Conservation (phyloP, 305 asterid genomes). For the Fraxinus sp. region DNA sequence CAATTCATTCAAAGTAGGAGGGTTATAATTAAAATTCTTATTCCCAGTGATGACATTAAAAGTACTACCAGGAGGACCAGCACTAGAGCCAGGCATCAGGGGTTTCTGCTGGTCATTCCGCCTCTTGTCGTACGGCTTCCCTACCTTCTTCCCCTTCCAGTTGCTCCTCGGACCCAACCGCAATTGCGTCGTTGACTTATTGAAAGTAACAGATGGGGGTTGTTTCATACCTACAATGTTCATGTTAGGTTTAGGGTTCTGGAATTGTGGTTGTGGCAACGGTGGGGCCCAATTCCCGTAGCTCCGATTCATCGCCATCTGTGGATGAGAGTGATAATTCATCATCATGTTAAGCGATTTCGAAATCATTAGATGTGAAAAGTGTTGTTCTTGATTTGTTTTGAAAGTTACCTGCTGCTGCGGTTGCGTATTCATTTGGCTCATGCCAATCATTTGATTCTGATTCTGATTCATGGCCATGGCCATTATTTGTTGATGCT, state of each 20-base stretch:
- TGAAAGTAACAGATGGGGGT: conserved; percentile 23
- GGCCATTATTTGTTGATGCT: background rate
- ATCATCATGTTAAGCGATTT: background rate
- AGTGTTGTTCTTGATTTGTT: background rate
- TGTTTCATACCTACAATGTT: conserved; percentile 6
- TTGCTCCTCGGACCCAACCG: conserved; percentile 38
- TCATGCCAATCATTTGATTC: conserved; percentile 1
- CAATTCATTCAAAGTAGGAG: conserved; percentile 45
- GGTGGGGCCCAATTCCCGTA: conserved; percentile 44
- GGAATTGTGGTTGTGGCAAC: conserved; percentile 24
- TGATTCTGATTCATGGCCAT: background rate
- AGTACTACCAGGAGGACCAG: conserved; percentile 11
- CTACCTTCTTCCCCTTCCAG: conserved; percentile 50
- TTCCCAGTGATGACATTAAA: conserved; percentile 23
- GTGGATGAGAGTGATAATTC: background rate
- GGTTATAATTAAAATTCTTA: conserved; percentile 25
- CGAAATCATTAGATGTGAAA: background rate
- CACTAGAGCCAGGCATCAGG: background rate
- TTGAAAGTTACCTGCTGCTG: conserved; percentile 29
- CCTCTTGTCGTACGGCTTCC: conserved; percentile 29
- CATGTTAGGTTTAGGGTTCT: conserved; percentile 32
- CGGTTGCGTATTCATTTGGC: conserved; percentile 4
- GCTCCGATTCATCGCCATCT: conserved; percentile 20
- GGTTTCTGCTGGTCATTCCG: conserved; percentile 25
- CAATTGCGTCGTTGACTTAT: conserved; percentile 1